Conservation (phyloP, 139 green algal species). For the Nannochloris sp. region DNA sequence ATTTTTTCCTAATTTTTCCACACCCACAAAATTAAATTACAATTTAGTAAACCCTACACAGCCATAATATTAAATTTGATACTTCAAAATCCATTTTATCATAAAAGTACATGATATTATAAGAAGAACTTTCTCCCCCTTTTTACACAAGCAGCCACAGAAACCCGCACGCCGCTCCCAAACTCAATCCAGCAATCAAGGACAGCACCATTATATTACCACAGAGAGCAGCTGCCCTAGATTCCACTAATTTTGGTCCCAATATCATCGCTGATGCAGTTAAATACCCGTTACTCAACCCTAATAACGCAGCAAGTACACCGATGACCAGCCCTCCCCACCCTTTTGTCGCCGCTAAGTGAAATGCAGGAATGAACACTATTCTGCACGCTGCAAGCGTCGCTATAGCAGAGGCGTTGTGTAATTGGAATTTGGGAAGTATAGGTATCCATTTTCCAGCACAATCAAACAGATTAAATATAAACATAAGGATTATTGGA, state of each 20-base stretch:
- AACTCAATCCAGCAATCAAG: slow-evolving; percentile 64
- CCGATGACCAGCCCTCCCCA: slow-evolving; percentile 11
- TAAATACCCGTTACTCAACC: slow-evolving; percentile 56
- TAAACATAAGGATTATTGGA: slow-evolving; percentile 64
- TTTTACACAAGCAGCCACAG: slow-evolving; percentile 45
- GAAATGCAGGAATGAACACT: slow-evolving; percentile 52
- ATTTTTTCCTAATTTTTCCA: too few relatives aligned
- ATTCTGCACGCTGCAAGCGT: slow-evolving; percentile 12
- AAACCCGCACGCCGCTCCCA: slow-evolving; percentile 58
- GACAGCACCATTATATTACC: slow-evolving; percentile 70
- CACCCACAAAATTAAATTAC: too few relatives aligned
- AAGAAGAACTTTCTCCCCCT: too few relatives aligned
- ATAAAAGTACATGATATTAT: not conserved
- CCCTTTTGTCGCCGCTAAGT: slow-evolving; percentile 5
- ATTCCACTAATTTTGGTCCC: not conserved
- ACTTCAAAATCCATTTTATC: not conserved
- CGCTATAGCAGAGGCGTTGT: not conserved
- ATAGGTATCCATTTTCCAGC: slow-evolving; percentile 50
- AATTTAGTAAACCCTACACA: too few relatives aligned
- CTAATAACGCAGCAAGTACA: slow-evolving; percentile 34
- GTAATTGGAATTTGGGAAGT: not conserved
- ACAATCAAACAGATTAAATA: slow-evolving; percentile 69
- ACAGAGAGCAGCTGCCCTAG: slow-evolving; percentile 26
- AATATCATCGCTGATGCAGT: slow-evolving; percentile 47
- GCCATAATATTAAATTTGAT: too few relatives aligned